Evolutionary conservation across 257 asterid genomes (phyloP).

Genomic region (Solanum virginianum): DNA sequence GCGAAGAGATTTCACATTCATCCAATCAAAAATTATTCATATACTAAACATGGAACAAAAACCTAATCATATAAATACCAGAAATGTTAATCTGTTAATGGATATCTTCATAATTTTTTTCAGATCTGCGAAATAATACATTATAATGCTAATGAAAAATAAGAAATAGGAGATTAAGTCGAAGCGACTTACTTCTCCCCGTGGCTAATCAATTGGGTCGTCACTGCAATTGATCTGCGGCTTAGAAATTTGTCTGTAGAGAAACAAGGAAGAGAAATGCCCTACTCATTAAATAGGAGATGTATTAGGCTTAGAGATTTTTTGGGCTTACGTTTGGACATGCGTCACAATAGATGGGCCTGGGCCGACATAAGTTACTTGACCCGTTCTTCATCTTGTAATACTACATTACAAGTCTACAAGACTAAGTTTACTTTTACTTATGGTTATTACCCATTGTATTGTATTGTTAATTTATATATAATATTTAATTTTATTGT

Average conservation of each 20-base stretch:
- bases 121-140: background rate
- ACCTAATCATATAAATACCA: background rate
- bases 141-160: background rate
- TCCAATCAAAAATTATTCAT: background rate
- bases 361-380: background rate
- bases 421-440: too few species aligned
- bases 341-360: slow-evolving; percentile 22
- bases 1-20: too few species aligned
- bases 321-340: slow-evolving; percentile 30
- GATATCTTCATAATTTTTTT: background rate
- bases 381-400: background rate
- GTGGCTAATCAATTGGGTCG: slow-evolving; percentile 15
- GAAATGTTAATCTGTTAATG: background rate
- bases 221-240: slow-evolving; percentile 5
- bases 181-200: slow-evolving; percentile 61
- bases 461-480: too few species aligned
- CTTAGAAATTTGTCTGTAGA: background rate
- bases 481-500: too few species aligned
- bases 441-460: too few species aligned
- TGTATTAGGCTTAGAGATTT: background rate
- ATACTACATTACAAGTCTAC: too few species aligned
- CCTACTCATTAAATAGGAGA: background rate
- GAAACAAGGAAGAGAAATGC: background rate
- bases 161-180: background rate
- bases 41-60: background rate